phyloP scores from a whole-genome alignment of 352 stramenopile genomes.

The Globisporangium spinosum region DNA sequence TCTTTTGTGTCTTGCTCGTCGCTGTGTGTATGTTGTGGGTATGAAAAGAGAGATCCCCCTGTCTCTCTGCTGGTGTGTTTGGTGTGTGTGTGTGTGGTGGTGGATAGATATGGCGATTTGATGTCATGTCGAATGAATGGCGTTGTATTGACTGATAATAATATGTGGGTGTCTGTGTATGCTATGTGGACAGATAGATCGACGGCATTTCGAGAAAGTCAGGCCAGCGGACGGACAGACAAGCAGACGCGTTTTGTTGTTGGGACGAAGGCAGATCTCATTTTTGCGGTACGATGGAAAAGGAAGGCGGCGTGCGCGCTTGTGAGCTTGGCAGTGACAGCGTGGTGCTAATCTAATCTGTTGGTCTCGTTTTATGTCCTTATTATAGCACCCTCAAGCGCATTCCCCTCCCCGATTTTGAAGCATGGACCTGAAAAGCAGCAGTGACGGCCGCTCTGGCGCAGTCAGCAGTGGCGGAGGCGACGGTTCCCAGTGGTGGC shows the following conservation, averaged over 20 bases:
- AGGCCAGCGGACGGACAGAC: not conserved
- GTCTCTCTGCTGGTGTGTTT: not conserved
- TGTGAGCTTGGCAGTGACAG: not conserved
- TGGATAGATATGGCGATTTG: not conserved
- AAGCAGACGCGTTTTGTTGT: not conserved
- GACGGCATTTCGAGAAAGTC: not conserved
- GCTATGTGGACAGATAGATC: not conserved
- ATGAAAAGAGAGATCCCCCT: not conserved
- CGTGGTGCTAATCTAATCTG: not conserved
- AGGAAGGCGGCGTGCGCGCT: not conserved
- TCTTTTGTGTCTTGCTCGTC: not conserved
- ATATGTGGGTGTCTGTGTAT: not conserved
- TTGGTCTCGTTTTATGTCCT: not conserved
- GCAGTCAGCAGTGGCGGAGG: slow-evolving; percentile 16
- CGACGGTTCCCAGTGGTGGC: slow-evolving; percentile 53
- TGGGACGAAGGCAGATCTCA: not conserved
- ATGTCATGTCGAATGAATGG: not conserved
- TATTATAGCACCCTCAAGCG: not conserved
- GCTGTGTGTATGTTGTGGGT: not conserved
- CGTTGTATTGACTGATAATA: not conserved
- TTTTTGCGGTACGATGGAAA: not conserved
- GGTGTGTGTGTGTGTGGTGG: not conserved
- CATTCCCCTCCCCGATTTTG: not conserved
- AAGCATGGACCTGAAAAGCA: slow-evolving; percentile 8
- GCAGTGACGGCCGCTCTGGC: slow-evolving; percentile 33